Base-by-base conservation (phyloP, 805 yeast genomes). In the Candida stauntonica region DNA sequence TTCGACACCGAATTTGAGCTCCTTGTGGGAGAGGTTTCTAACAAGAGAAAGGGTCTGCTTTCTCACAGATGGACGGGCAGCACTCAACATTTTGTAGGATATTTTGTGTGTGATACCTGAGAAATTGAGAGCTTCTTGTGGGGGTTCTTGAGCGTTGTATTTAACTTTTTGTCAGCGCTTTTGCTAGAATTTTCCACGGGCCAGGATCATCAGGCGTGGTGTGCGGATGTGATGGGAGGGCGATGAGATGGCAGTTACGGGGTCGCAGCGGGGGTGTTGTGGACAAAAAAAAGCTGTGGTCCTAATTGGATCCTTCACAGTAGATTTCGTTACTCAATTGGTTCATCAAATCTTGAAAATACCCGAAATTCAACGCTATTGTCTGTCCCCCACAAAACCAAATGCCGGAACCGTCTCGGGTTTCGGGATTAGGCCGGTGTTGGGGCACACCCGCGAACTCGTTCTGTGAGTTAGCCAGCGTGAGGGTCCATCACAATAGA, bases 1-100 rank as follows among this genome's bases (percentile, higher is more conserved):
- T 42, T 53, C 58, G 43, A 93, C 97, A 48, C 99, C 99, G 61
- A 91, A 91, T 70, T 87, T 88, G 63, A 91, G 78, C 64, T 93
- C 97, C 72, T 93, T 91, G 79, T 89, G 95, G 52, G 70, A 57
- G 35, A 66, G 55, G 49, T 62, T 62, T 47, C 58, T 51, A 26
- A 40, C 51, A 12, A 52, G 46, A 7, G 51, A 41, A 26, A 47
- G 19, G 19, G 54, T 39, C 26, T 49, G 54, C 45, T 42, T 52
- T 37, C 42, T 49, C 29, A 47, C 42, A 24, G 51, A 31, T 36
- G 57, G 58, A 51, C 58, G 57, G 17, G 49, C 39, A 31, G 54
- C 43, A 34, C 52, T 45, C 46, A 54, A 48, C 58, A 54, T 54
- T 33, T 32, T 28, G 13, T 21, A 9, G 37, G 31, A 35, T 28